These are phyloP conservation scores for Globisporangium spiculum DNA, from an alignment of 352 stramenopile species.

Conservation along the genomic window DNA sequence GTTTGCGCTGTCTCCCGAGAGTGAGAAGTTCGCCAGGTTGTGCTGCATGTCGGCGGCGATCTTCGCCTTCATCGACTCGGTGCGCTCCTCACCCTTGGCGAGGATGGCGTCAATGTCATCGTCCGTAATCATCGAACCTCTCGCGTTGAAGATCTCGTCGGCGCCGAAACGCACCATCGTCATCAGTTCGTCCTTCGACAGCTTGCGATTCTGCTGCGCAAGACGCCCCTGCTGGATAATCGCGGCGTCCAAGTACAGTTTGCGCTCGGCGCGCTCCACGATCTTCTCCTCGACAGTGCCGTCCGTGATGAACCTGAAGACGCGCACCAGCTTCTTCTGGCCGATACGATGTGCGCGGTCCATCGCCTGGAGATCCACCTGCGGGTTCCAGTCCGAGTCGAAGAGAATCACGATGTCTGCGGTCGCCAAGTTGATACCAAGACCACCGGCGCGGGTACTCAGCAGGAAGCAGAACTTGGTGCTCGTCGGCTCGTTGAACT, in stretches of 20 bases:
- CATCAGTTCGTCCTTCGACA: conserved; percentile 98
- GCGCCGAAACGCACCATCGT: conserved; percentile 92
- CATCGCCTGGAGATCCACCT: conserved; percentile 98
- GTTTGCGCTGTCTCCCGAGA: conserved; percentile 86
- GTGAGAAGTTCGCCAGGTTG: conserved; percentile 95
- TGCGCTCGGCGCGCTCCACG: conserved; percentile 96
- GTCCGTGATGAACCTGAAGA: conserved; percentile 98
- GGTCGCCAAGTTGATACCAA: conserved; percentile 98
- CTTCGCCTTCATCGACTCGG: conserved; percentile 84
- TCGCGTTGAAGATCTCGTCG: conserved; percentile 88
- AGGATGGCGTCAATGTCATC: conserved; percentile 93
- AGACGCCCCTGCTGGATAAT: conserved; percentile 99
- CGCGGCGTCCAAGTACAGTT: conserved; percentile 97
- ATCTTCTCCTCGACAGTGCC: conserved; percentile 99
- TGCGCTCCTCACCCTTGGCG: conserved; percentile 89
- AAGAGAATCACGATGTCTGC: conserved; percentile 99
- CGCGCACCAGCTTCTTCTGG: conserved; percentile 97
- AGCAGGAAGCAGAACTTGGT: conserved; percentile 98
- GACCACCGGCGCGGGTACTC: conserved; percentile 93
- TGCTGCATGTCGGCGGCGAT: conserved; percentile 92
- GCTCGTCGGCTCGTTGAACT: conserved; percentile 96
- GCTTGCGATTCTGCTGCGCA: conserved; percentile 89
- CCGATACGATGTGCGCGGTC: conserved; percentile 97
- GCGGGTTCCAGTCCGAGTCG: conserved; percentile 98
- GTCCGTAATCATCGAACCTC: conserved; percentile 89